Conservation (phyloP, 2,329 filamentous ascomycete species). For the Esteya vermicola region DNA sequence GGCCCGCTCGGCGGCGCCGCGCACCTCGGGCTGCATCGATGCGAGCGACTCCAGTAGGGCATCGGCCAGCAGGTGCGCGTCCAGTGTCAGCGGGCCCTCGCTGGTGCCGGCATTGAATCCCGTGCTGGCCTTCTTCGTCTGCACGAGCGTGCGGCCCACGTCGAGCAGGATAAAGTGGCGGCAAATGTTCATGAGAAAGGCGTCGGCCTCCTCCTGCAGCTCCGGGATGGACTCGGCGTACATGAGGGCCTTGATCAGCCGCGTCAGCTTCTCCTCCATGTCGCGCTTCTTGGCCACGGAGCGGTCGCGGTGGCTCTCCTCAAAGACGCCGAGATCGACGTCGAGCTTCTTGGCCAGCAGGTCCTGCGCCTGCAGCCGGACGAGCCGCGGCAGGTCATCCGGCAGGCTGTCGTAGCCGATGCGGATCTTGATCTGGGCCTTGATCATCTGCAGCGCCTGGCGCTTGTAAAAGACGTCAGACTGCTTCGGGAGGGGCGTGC, state of each 20-base stretch:
- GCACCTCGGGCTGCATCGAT: conserved; percentile 66
- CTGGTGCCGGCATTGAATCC: conserved; percentile 75
- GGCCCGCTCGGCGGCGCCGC: conserved; percentile 67
- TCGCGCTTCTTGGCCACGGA: conserved; percentile 78
- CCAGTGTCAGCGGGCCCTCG: conserved; percentile 76
- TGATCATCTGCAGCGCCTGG: conserved; percentile 79
- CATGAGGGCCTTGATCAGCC: conserved; percentile 77
- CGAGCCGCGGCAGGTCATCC: conserved; percentile 71
- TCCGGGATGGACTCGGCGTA: conserved; percentile 72
- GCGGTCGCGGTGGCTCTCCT: conserved; percentile 62
- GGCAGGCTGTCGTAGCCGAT: conserved; percentile 79
- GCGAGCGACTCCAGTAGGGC: conserved; percentile 82
- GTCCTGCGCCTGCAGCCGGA: conserved; percentile 84
- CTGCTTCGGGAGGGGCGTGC: conserved; percentile 36
- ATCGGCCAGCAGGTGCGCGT: conserved; percentile 75
- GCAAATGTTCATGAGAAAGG: conserved; percentile 68
- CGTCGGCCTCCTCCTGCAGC: conserved; percentile 59
- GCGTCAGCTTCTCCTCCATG: conserved; percentile 71
- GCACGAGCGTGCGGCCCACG: conserved; percentile 69
- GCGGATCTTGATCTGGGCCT: conserved; percentile 76
- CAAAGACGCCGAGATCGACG: conserved; percentile 55
- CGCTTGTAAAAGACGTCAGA: conserved; percentile 79
- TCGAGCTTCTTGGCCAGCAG: conserved; percentile 59
- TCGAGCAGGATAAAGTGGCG: conserved; percentile 86
- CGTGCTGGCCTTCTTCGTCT: conserved; percentile 61